Conservation (phyloP, 2,329 filamentous ascomycete species). For the Pseudogymnoascus sp. region DNA sequence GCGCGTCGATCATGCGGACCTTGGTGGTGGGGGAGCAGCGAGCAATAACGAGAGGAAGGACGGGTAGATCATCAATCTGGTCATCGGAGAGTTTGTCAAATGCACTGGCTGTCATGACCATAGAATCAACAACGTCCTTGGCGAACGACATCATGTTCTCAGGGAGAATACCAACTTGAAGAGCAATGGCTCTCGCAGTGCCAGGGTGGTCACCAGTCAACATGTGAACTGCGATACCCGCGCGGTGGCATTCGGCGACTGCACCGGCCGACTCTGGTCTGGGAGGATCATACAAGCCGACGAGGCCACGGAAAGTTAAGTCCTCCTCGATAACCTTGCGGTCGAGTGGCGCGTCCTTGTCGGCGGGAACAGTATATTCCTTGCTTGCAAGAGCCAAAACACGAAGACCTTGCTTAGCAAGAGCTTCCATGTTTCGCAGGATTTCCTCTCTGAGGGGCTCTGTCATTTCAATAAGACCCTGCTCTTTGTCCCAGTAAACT, state of each 20-base stretch:
- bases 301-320: constrained; percentile 70
- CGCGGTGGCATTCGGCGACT: constrained; percentile 50
- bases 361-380: constrained; percentile 22
- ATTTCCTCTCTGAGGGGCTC: constrained; percentile 48
- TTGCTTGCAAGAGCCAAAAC: constrained; percentile 57
- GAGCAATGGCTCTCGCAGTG: constrained; percentile 70
- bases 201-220: constrained; percentile 73
- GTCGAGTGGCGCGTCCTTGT: constrained; percentile 37
- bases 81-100: constrained; percentile 71
- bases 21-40: constrained; percentile 81
- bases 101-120: constrained; percentile 68
- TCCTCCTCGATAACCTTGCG: constrained; percentile 59
- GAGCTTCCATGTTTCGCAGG: constrained; percentile 59
- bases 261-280: constrained; percentile 57
- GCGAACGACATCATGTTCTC: constrained; percentile 52
- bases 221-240: constrained; percentile 62
- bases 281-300: constrained; percentile 66
- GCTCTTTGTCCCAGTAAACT: constrained; percentile 37
- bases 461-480: constrained; percentile 39
- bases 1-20: constrained; percentile 82
- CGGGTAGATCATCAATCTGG: constrained; percentile 67
- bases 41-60: constrained; percentile 73
- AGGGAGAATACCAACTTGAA: constrained; percentile 70
- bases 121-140: constrained; percentile 54
- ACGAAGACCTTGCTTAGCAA: constrained; percentile 59